A percentile compares a stretch with the other conserved stretches of the same genome.
phyloP scores from a whole-genome alignment of 352 stramenopile species.

The Phytophthora crassamura region DNA sequence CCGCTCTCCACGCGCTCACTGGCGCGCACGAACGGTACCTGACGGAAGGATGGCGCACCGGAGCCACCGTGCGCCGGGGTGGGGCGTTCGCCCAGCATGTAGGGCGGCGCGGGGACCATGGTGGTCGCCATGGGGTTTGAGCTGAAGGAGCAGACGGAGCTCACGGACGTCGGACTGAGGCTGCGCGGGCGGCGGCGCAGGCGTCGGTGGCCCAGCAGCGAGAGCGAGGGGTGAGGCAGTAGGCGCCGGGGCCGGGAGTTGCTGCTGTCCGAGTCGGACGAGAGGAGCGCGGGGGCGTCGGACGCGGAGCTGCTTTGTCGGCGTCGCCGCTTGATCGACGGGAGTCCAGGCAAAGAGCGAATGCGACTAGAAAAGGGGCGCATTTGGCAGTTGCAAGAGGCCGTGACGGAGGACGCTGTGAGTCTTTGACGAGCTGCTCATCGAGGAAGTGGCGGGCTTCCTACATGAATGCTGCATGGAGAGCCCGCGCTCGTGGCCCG shows the following conservation, averaged over 20 bases:
- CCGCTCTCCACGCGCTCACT: constrained; percentile 82
- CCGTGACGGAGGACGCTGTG: neutral
- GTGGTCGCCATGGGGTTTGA: constrained; percentile 31
- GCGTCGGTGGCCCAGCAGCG: constrained; percentile 18
- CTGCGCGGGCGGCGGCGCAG: constrained; percentile 16
- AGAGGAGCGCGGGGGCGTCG: constrained; percentile 17
- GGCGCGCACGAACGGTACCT: constrained; percentile 85
- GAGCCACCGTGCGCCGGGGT: constrained; percentile 60
- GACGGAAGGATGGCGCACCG: constrained; percentile 66
- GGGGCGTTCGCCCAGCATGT: constrained; percentile 84
- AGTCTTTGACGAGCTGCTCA: neutral
- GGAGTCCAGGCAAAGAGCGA: constrained; percentile 18
- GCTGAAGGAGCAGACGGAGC: constrained; percentile 9
- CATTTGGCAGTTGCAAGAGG: constrained; percentile 3
- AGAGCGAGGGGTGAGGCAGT: constrained; percentile 20
- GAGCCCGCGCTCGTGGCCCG: constrained; percentile 8
- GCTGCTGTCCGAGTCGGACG: constrained; percentile 25
- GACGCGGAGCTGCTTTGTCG: constrained; percentile 34
- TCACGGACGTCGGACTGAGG: constrained; percentile 23
- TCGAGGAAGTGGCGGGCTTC: neutral
- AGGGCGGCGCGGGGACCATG: constrained; percentile 63
- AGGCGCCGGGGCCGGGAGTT: constrained; percentile 10
- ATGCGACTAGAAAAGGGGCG: constrained; percentile 37
- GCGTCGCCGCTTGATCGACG: constrained; percentile 29
- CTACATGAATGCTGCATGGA: neutral